These are phyloP conservation scores for Fusarium incarnatum DNA, from an alignment of 2,329 filamentous ascomycete species.

Conservation along the genomic window DNA sequence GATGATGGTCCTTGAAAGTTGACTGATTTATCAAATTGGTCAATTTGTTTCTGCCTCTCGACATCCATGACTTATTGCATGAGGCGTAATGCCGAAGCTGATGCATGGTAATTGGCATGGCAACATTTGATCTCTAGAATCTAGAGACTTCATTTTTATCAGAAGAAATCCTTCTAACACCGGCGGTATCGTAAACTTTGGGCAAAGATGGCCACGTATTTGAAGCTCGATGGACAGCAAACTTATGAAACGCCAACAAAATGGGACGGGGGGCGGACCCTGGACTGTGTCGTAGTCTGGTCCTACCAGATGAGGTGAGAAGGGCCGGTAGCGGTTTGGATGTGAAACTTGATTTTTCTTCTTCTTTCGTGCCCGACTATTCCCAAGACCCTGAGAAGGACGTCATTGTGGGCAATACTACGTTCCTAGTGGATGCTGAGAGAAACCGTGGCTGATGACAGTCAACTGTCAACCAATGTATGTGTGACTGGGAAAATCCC, in stretches of 20 bases:
- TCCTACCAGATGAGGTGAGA: conserved; percentile 19
- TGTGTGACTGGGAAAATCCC: background rate
- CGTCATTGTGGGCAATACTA: conserved; percentile 19
- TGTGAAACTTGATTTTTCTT: conserved; percentile 37
- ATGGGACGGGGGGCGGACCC: conserved; percentile 8
- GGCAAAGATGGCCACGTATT: conserved; percentile 31
- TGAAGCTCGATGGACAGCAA: conserved; percentile 16
- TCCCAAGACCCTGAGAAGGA: conserved; percentile 14
- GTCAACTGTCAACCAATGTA: background rate
- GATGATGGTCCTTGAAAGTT: background rate
- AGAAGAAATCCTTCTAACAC: conserved; percentile 17
- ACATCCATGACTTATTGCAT: background rate
- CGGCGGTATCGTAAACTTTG: conserved; percentile 5
- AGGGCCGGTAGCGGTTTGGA: conserved; percentile 26
- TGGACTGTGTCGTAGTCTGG: background rate
- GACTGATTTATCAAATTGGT: background rate
- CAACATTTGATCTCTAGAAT: conserved; percentile 15
- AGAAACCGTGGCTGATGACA: conserved; percentile 6
- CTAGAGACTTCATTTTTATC: background rate
- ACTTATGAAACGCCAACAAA: conserved; percentile 30
- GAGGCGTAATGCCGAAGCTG: background rate
- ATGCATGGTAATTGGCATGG: conserved; percentile 6
- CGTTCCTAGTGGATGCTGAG: background rate
- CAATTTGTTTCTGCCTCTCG: background rate
- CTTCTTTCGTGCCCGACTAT: conserved; percentile 12